These are phyloP conservation scores for Rhizoclosmatium hyalinum DNA, from an alignment of 371 early-diverging fungal species.

Conservation along the genomic window DNA sequence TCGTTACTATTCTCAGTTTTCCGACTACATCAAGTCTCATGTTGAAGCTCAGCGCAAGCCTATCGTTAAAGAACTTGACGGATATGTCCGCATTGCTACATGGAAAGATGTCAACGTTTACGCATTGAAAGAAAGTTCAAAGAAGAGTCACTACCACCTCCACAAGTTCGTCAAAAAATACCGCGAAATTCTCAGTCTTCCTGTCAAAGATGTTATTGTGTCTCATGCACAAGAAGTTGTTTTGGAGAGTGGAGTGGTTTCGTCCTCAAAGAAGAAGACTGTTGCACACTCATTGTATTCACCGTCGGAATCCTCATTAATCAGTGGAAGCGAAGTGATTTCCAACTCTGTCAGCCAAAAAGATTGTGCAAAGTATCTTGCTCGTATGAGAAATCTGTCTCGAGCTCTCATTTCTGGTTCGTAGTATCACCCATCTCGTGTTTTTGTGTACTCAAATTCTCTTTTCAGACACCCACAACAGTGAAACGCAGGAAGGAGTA, in stretches of 20 bases:
- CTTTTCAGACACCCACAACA: slow-evolving; percentile 9
- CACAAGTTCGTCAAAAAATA: slow-evolving; percentile 90
- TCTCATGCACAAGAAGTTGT: slow-evolving; percentile 5
- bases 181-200: slow-evolving; percentile 64
- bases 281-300: not conserved
- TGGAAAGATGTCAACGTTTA: slow-evolving; percentile 98
- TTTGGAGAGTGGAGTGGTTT: slow-evolving; percentile 12
- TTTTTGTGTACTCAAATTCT: not conserved
- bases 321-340: not conserved
- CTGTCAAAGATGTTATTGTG: slow-evolving; percentile 70
- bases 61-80: slow-evolving; percentile 86
- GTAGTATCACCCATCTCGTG: not conserved
- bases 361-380: slow-evolving; percentile 1
- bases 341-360: not conserved
- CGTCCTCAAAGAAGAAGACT: not conserved
- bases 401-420: slow-evolving; percentile 13
- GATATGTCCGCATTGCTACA: slow-evolving; percentile 91
- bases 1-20: slow-evolving; percentile 82
- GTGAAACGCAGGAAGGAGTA: slow-evolving; percentile 19
- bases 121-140: slow-evolving; percentile 88
- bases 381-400: not conserved
- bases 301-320: not conserved
- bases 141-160: slow-evolving; percentile 87
- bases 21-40: slow-evolving; percentile 57
- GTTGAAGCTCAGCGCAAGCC: slow-evolving; percentile 72